A percentile compares a stretch with the other conserved stretches of the same genome.
These are phyloP conservation scores for Eutrema japonicum DNA, from an alignment of 345 rosid genomes.

Conservation along the genomic window DNA sequence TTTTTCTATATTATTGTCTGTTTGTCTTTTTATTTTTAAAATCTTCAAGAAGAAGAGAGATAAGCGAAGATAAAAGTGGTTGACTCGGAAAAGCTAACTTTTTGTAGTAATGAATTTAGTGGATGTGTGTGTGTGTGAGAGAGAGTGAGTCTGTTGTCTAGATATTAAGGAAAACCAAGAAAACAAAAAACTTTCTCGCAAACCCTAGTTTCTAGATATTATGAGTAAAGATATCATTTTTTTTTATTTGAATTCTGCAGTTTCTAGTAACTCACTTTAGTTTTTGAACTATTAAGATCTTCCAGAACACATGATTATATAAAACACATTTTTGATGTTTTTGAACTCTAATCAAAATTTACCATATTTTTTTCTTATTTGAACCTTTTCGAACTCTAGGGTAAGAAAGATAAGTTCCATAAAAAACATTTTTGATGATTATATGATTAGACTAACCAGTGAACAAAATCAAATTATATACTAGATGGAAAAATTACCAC, in stretches of 20 bases:
- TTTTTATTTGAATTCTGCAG: neutral
- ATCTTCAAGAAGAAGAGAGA: constrained; percentile 5
- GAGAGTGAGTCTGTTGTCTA: neutral
- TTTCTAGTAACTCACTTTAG: neutral
- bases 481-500: too few species aligned
- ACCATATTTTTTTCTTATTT: too few species aligned
- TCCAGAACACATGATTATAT: neutral
- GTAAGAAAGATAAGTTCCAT: too few species aligned
- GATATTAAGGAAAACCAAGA: neutral
- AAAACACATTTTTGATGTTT: too few species aligned
- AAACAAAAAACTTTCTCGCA: too few species aligned
- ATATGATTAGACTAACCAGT: too few species aligned
- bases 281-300: constrained; percentile 19
- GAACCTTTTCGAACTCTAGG: too few species aligned
- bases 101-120: constrained; percentile 12
- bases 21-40: constrained; percentile 10
- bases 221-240: neutral
- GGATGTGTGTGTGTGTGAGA: neutral
- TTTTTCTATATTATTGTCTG: neutral
- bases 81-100: constrained; percentile 26
- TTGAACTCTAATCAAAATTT: too few species aligned
- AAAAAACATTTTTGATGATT: too few species aligned
- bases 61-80: constrained; percentile 14
- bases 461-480: too few species aligned
- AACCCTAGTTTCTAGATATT: constrained; percentile 12